phyloP scores from a whole-genome alignment of 2,329 filamentous ascomycete genomes.

The Aureobasidium zeae region DNA sequence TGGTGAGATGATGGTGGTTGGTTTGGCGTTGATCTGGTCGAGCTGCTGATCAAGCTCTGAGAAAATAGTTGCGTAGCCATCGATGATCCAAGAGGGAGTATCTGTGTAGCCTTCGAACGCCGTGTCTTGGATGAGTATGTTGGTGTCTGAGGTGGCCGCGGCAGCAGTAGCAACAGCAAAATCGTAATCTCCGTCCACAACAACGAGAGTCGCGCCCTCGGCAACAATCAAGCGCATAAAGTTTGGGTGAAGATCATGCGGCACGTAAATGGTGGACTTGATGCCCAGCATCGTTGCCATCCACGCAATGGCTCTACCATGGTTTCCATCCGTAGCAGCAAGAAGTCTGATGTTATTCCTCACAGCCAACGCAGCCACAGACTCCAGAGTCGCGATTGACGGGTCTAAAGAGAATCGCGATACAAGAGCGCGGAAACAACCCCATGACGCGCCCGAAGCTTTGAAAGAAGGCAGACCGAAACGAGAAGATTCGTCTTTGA shows the following conservation, averaged over 20 bases:
- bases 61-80: conserved; percentile 69
- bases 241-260: conserved; percentile 44
- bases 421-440: conserved; percentile 48
- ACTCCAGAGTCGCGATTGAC: neutral
- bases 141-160: conserved; percentile 35
- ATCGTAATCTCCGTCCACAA: conserved; percentile 53
- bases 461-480: conserved; percentile 69
- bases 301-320: conserved; percentile 61
- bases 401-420: neutral
- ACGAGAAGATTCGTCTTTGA: conserved; percentile 64
- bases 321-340: conserved; percentile 67
- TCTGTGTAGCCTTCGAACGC: conserved; percentile 57
- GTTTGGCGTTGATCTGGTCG: conserved; percentile 29
- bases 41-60: conserved; percentile 57
- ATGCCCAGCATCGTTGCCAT: conserved; percentile 56
- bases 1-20: conserved; percentile 50
- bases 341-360: conserved; percentile 39
- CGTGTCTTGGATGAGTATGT: conserved; percentile 59
- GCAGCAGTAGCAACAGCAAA: conserved; percentile 39
- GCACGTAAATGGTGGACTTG: conserved; percentile 52
- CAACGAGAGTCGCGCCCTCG: conserved; percentile 55
- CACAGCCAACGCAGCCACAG: conserved; percentile 22
- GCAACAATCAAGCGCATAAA: conserved; percentile 47
- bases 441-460: conserved; percentile 71
- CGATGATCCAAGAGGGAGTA: conserved; percentile 63